These are phyloP conservation scores for Ensete ventricosum DNA, from an alignment of 176 grass and related monocot genomes.

Conservation along the genomic window DNA sequence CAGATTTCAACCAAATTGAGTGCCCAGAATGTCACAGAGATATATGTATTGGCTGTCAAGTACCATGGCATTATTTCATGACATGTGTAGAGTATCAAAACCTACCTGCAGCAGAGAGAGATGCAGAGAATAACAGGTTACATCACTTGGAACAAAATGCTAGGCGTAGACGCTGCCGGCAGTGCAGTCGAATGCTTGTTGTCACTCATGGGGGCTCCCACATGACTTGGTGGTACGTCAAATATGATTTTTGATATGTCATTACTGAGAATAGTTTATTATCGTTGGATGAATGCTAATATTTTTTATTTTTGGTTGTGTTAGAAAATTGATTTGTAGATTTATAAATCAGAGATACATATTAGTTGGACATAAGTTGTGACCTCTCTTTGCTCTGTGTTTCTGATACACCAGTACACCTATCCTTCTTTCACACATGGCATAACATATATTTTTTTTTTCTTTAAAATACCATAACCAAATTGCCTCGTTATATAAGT, in stretches of 20 bases:
- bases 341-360: too few species aligned
- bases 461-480: too few species aligned
- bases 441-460: too few species aligned
- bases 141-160: constrained; percentile 48
- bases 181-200: constrained; percentile 63
- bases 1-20: constrained; percentile 48
- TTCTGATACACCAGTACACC: too few species aligned
- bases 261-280: too few species aligned
- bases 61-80: constrained; percentile 83
- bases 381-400: too few species aligned
- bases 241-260: not conserved
- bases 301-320: not conserved
- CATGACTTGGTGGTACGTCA: constrained; percentile 74
- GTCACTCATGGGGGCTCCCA: constrained; percentile 59
- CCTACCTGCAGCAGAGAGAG: constrained; percentile 43
- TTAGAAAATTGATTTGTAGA: not conserved
- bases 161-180: constrained; percentile 59
- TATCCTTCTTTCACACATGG: too few species aligned
- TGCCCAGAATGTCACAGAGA: constrained; percentile 80
- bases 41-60: constrained; percentile 73
- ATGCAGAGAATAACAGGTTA: constrained; percentile 45
- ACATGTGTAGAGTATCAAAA: constrained; percentile 72
- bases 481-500: too few species aligned
- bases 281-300: not conserved
- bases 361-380: too few species aligned